Percentiles rank a stretch among this genome's conserved stretches.
Conservation (phyloP, 2,329 filamentous ascomycete species). For the Arthroderma sp. region DNA sequence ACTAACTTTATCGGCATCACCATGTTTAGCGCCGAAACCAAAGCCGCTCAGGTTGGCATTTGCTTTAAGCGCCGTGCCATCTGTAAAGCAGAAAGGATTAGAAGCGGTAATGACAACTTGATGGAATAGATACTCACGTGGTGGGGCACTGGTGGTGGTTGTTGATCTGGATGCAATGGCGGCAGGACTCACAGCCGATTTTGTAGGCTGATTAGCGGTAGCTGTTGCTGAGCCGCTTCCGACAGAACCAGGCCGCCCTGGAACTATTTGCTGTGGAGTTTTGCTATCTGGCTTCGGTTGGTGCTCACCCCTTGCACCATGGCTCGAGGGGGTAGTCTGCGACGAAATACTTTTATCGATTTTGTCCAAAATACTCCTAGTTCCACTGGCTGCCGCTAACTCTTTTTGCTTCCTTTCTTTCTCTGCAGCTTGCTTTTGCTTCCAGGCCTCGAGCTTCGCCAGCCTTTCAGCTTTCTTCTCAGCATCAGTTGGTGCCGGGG, state of each 20-base stretch:
- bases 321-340: too few relatives aligned
- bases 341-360: slow-evolving; percentile 53
- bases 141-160: too few relatives aligned
- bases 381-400: slow-evolving; percentile 47
- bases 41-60: slow-evolving; percentile 70
- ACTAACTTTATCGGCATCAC: slow-evolving; percentile 52
- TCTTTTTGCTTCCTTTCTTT: slow-evolving; percentile 60
- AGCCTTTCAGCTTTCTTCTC: slow-evolving; percentile 69
- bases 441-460: slow-evolving; percentile 80
- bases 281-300: too few relatives aligned
- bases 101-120: not conserved
- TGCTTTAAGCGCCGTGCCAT: slow-evolving; percentile 47
- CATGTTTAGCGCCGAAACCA: slow-evolving; percentile 58
- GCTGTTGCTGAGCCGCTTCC: too few relatives aligned
- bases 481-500: slow-evolving; percentile 48
- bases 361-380: slow-evolving; percentile 55
- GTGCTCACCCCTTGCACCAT: too few relatives aligned
- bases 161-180: too few relatives aligned
- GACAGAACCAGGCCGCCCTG: too few relatives aligned
- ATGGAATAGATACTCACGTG: not conserved
- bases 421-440: slow-evolving; percentile 67
- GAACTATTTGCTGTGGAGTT: too few relatives aligned
- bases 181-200: too few relatives aligned
- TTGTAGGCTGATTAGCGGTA: too few relatives aligned
- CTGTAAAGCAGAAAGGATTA: slow-evolving; percentile 6